Percentiles rank a stretch among this genome's conserved stretches.
Conservation (phyloP, 345 rosid species). For the Syzygium grande region DNA sequence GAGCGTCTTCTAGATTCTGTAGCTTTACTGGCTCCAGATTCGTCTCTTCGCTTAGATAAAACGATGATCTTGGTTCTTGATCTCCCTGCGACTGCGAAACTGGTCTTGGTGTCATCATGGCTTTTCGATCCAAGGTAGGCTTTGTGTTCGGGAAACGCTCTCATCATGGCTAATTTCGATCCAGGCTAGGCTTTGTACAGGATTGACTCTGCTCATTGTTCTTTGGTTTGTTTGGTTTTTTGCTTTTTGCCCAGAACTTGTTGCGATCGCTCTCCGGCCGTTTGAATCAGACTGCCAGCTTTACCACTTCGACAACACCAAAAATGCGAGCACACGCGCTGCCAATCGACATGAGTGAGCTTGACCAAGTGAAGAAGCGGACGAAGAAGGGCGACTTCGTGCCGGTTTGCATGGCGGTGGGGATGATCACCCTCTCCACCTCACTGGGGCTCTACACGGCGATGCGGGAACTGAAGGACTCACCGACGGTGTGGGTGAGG, state of each 20-base stretch:
- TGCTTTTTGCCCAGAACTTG: not conserved
- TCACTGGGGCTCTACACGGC: conserved; percentile 54
- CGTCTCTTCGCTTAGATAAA: not conserved
- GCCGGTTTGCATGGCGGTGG: conserved; percentile 36
- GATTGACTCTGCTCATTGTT: not conserved
- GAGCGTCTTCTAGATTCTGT: not conserved
- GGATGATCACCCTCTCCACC: conserved; percentile 29
- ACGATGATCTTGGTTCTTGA: not conserved
- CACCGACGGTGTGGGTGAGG: conserved; percentile 48
- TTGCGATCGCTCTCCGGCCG: not conserved
- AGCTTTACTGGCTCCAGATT: not conserved
- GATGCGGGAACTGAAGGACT: conserved; percentile 34
- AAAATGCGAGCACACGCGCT: not conserved
- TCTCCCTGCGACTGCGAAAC: not conserved
- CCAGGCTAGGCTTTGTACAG: not conserved
- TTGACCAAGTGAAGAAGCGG: not conserved
- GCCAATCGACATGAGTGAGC: not conserved
- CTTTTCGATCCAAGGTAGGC: not conserved
- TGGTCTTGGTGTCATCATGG: not conserved
- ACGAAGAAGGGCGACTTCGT: conserved; percentile 22
- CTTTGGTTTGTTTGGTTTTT: not conserved
- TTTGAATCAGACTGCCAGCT: not conserved
- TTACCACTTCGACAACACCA: not conserved
- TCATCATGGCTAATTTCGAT: not conserved
- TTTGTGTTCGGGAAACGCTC: not conserved